Conservation (phyloP, 169 alveolate genomes). For the Plasmodium berghei region DNA sequence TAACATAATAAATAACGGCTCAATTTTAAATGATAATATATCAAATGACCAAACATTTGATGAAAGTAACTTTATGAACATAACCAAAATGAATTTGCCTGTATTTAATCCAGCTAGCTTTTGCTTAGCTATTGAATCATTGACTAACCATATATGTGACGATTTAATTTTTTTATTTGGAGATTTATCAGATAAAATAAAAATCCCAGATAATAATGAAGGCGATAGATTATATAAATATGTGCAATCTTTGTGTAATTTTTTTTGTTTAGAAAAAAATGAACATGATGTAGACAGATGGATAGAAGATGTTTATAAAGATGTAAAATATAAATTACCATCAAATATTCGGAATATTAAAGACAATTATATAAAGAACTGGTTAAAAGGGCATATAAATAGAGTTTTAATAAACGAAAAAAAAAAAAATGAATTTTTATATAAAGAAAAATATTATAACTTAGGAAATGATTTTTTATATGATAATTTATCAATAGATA, state of each 20-base stretch:
- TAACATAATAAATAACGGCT: neutral
- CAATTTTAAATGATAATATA: too few relatives aligned
- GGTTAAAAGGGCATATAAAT: constrained; percentile 59
- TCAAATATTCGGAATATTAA: constrained; percentile 23
- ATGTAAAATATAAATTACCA: constrained; percentile 64
- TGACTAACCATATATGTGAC: constrained; percentile 64
- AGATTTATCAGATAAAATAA: constrained; percentile 30
- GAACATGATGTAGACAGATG: constrained; percentile 68
- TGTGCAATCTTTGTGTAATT: constrained; percentile 41
- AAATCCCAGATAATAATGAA: constrained; percentile 38
- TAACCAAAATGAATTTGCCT: constrained; percentile 70
- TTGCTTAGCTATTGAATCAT: constrained; percentile 60
- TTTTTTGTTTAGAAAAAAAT: constrained; percentile 59
- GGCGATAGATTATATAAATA: constrained; percentile 68
- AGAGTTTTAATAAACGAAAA: constrained; percentile 59
- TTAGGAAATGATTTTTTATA: constrained; percentile 65
- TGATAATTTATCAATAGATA: constrained; percentile 35
- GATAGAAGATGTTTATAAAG: constrained; percentile 46
- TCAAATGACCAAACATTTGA: neutral
- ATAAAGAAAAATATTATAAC: constrained; percentile 70
- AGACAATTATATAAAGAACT: constrained; percentile 33
- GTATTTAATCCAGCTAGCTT: constrained; percentile 65
- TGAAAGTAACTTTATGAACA: constrained; percentile 47
- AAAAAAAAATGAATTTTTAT: constrained; percentile 50
- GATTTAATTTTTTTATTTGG: constrained; percentile 70